Percentiles rank a stretch among this genome's conserved stretches.
Evolutionary conservation across 169 alveolate genomes (phyloP).

Genomic region (Plasmodium vivax): DNA sequence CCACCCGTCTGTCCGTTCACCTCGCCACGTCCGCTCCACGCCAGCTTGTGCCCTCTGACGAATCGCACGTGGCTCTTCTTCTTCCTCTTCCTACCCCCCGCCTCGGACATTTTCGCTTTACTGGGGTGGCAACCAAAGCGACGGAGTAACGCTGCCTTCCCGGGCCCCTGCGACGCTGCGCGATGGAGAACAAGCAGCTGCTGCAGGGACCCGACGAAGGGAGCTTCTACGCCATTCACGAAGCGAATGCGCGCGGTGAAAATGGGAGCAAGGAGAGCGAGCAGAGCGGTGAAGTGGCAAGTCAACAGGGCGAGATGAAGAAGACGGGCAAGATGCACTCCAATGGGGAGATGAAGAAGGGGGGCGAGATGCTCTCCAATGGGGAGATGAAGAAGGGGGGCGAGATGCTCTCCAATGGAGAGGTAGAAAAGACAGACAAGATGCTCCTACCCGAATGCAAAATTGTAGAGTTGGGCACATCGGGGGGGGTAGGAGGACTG

Average conservation of each 20-base stretch:
- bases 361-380: no score
- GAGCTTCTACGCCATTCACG: conserved; percentile 4
- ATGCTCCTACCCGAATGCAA: background rate
- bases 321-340: no score
- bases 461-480: background rate
- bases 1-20: background rate
- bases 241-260: background rate
- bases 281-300: background rate
- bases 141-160: background rate
- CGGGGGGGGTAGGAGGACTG: background rate
- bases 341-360: no score
- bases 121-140: background rate
- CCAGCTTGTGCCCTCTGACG: background rate
- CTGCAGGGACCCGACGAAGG: conserved; percentile 7
- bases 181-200: conserved; percentile 35
- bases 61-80: background rate
- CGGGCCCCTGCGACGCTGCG: background rate
- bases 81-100: background rate
- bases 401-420: background rate
- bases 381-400: no score
- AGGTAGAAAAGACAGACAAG: background rate
- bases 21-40: background rate
- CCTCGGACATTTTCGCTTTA: background rate
- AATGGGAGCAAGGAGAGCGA: background rate
- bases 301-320: background rate